Evolutionary conservation across 2,329 filamentous ascomycete genomes (phyloP).

Genomic region (Aspergillus transmontanensis): DNA sequence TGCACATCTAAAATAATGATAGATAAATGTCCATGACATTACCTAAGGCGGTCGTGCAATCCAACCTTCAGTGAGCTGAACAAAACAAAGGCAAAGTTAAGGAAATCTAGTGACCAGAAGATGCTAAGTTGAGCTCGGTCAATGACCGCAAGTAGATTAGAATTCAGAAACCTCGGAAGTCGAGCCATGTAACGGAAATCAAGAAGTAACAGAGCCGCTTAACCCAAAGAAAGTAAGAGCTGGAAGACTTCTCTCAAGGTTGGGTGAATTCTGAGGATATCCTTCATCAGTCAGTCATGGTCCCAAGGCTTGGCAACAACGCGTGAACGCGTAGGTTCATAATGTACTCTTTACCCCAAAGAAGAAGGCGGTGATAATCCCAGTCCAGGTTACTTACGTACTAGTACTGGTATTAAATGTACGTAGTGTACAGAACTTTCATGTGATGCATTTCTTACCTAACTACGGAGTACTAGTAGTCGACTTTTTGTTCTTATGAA

Average conservation of each 20-base stretch:
- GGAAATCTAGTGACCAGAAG: not conserved
- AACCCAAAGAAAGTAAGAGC: not conserved
- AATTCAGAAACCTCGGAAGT: not conserved
- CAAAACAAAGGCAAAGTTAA: not conserved
- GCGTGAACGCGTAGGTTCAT: not conserved
- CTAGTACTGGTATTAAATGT: too few species aligned
- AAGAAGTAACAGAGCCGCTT: not conserved
- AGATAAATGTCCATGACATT: not conserved
- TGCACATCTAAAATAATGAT: not conserved
- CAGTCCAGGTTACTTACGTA: not conserved
- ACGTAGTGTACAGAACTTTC: too few species aligned
- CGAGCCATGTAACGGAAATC: too few species aligned
- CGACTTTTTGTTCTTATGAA: too few species aligned
- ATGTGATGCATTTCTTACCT: too few species aligned
- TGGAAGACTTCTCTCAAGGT: not conserved
- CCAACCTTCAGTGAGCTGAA: not conserved
- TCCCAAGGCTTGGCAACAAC: not conserved
- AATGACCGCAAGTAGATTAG: not conserved
- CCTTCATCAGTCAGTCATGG: too few species aligned
- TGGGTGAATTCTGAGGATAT: not conserved
- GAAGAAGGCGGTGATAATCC: conserved; percentile 8
- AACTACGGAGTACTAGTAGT: too few species aligned
- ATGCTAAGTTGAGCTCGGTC: not conserved
- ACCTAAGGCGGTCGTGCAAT: not conserved
- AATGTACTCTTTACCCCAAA: conserved; percentile 2